Evolutionary conservation across 1,284 basidiomycete species (phyloP).

Genomic region (Rhodotorula sp.): DNA sequence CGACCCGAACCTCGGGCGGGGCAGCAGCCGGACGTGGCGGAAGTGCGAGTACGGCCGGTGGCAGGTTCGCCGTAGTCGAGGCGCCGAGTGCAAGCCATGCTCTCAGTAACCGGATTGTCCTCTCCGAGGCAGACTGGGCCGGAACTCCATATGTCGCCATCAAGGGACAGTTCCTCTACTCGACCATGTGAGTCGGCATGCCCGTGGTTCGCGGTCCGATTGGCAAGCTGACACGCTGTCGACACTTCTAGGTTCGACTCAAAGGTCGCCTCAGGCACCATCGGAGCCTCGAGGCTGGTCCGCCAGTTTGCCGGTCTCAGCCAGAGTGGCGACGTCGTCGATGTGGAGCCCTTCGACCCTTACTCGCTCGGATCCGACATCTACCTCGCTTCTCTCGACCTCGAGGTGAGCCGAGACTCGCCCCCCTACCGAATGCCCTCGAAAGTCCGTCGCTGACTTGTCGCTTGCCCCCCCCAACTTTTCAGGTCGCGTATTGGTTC

Average conservation of each 20-base stretch:
- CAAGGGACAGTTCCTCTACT: constrained; percentile 40
- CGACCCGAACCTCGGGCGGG: not conserved
- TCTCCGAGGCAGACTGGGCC: constrained; percentile 69
- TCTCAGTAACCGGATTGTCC: constrained; percentile 76
- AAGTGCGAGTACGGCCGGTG: constrained; percentile 1
- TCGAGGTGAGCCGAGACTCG: constrained; percentile 29
- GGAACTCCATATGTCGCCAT: constrained; percentile 38
- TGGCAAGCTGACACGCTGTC: not conserved
- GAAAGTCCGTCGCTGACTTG: no score
- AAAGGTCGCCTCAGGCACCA: constrained; percentile 44
- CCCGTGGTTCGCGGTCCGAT: no score
- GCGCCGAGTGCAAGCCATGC: constrained; percentile 60
- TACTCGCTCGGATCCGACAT: constrained; percentile 21
- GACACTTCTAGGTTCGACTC: constrained; percentile 35
- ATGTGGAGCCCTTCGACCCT: constrained; percentile 62
- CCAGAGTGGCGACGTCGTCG: constrained; percentile 69
- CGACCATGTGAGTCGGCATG: constrained; percentile 37
- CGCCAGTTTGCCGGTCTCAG: constrained; percentile 75
- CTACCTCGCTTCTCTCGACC: constrained; percentile 36
- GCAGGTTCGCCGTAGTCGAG: constrained; percentile 50
- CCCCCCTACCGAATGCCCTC: no score
- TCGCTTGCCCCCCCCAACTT: no score
- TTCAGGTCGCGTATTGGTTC: constrained; percentile 38
- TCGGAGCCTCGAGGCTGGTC: constrained; percentile 61
- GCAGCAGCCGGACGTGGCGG: constrained; percentile 1